These are phyloP conservation scores for Pyrus hybrid DNA, from an alignment of 331 rosid genomes.

Conservation along the genomic window DNA sequence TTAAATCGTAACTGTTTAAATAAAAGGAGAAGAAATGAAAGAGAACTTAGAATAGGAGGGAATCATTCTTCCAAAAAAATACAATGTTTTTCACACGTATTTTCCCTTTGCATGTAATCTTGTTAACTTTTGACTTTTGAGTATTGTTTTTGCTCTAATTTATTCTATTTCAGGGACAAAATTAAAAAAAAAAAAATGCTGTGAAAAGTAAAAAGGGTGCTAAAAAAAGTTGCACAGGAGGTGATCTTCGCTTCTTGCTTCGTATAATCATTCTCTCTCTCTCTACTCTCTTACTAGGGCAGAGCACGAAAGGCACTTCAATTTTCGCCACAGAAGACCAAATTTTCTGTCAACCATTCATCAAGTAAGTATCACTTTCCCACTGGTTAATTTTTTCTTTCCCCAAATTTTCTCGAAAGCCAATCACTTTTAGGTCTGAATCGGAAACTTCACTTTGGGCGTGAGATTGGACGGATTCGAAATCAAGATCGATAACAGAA, in stretches of 20 bases:
- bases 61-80: too few species aligned
- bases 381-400: neutral
- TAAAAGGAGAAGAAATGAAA: too few species aligned
- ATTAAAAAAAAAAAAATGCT: too few species aligned
- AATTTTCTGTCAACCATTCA: neutral
- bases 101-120: too few species aligned
- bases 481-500: neutral
- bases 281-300: neutral
- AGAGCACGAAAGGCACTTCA: neutral
- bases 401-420: neutral
- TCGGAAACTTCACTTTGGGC: neutral
- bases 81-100: rapidly evolving
- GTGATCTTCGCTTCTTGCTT: neutral
- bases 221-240: neutral
- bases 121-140: too few species aligned
- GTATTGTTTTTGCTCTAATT: too few species aligned
- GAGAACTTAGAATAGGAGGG: too few species aligned
- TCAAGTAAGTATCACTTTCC: neutral
- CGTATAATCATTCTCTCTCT: neutral
- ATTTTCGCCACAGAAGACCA: neutral
- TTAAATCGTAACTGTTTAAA: too few species aligned
- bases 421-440: neutral
- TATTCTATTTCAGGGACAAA: too few species aligned
- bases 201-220: too few species aligned
- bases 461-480: neutral